phyloP scores from a whole-genome alignment of 2,329 filamentous ascomycete genomes.

The Dendrostoma leiphaemia region DNA sequence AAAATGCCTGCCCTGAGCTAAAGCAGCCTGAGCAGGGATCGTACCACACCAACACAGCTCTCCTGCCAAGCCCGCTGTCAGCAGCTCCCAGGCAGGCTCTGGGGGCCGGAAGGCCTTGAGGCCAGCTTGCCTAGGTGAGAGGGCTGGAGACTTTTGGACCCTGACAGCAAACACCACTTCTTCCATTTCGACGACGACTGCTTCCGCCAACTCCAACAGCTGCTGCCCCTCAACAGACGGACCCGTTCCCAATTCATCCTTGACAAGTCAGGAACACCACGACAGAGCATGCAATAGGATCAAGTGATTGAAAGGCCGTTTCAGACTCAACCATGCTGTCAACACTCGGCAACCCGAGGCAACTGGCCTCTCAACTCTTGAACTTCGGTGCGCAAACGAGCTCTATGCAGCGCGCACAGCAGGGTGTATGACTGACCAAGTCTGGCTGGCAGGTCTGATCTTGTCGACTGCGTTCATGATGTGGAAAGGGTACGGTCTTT shows the following conservation, averaged over 20 bases:
- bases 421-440: not conserved
- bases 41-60: too few species aligned
- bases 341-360: slow-evolving; percentile 71
- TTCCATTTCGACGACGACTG: too few species aligned
- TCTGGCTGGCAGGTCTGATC: slow-evolving; percentile 56
- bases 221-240: not conserved
- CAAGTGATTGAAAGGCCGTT: not conserved
- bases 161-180: too few species aligned
- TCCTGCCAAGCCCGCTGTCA: too few species aligned
- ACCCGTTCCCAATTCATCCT: not conserved
- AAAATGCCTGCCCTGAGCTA: not conserved
- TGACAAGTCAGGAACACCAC: too few species aligned
- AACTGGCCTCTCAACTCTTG: slow-evolving; percentile 76
- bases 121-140: slow-evolving; percentile 2
- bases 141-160: not conserved
- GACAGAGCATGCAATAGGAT: not conserved
- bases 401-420: not conserved
- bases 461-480: slow-evolving; percentile 91
- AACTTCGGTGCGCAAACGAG: slow-evolving; percentile 62
- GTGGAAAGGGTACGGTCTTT: slow-evolving; percentile 24
- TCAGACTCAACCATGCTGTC: slow-evolving; percentile 58
- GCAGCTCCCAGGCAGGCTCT: not conserved
- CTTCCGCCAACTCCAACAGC: too few species aligned
- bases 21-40: not conserved
- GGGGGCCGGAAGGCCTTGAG: not conserved